Percentiles rank a stretch among this genome's conserved stretches.
Evolutionary conservation across 306 rosid species (phyloP).

Genomic region (Cercis canadensis): DNA sequence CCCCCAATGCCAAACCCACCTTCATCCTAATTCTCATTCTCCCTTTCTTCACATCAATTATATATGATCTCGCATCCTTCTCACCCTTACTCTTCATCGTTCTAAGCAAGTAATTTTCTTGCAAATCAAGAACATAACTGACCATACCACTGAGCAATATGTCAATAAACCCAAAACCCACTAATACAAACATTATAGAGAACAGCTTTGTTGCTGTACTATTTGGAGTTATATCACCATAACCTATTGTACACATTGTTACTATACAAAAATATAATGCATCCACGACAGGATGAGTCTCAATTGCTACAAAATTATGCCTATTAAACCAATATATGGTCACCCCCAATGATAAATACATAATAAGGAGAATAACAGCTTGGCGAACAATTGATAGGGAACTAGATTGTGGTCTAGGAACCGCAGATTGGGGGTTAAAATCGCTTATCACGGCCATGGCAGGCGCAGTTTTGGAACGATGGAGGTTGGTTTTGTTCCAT

Average conservation of each 20-base stretch:
- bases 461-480: constrained; percentile 91
- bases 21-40: constrained; percentile 99
- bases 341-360: constrained; percentile 78
- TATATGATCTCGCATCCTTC: constrained; percentile 62
- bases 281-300: constrained; percentile 90
- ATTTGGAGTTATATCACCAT: constrained; percentile 89
- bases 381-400: constrained; percentile 68
- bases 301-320: constrained; percentile 52
- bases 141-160: constrained; percentile 94
- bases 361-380: constrained; percentile 63
- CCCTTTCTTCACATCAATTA: constrained; percentile 93
- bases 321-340: constrained; percentile 77
- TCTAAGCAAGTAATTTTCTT: constrained; percentile 75
- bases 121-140: constrained; percentile 88
- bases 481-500: constrained; percentile 64
- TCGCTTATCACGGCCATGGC: constrained; percentile 85
- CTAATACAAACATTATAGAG: constrained; percentile 80
- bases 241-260: constrained; percentile 97
- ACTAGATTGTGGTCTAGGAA: constrained; percentile 55
- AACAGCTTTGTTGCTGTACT: constrained; percentile 78
- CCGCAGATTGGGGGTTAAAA: constrained; percentile 33
- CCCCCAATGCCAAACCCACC: constrained; percentile 90
- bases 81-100: constrained; percentile 61
- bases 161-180: constrained; percentile 93
- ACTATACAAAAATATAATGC: constrained; percentile 92